Evolutionary conservation across 2,329 filamentous ascomycete genomes (phyloP).

Genomic region (Endothia cerciana): DNA sequence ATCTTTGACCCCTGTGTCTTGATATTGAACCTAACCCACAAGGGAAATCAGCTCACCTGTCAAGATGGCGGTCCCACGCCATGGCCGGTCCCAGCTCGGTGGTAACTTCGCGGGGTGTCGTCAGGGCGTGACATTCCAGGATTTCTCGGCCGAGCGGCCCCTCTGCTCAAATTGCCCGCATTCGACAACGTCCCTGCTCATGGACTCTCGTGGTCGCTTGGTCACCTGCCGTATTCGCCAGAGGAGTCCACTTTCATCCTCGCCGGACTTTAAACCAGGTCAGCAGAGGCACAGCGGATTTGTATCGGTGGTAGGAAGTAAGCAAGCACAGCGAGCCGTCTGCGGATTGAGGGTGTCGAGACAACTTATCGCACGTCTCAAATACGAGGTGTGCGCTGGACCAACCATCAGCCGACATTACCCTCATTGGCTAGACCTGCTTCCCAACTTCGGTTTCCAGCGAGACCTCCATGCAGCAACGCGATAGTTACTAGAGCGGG

Average conservation of each 20-base stretch:
- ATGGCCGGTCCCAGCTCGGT: constrained; percentile 11
- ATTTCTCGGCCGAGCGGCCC: background rate
- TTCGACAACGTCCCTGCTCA: background rate
- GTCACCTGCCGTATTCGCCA: background rate
- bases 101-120: constrained; percentile 4
- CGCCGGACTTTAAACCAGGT: background rate
- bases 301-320: too few species aligned
- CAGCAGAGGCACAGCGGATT: background rate
- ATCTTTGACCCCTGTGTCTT: background rate
- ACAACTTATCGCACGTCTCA: constrained; percentile 19
- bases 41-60: constrained; percentile 9
- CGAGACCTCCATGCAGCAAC: constrained; percentile 19
- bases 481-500: constrained; percentile 20
- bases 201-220: background rate
- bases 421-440: constrained; percentile 24
- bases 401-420: constrained; percentile 20
- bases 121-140: constrained; percentile 9
- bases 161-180: background rate
- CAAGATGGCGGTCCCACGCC: background rate
- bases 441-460: constrained; percentile 19
- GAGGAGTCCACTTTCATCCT: background rate
- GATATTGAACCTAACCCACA: background rate
- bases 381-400: constrained; percentile 25
- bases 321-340: background rate
- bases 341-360: constrained; percentile 23